phyloP scores from a whole-genome alignment of 2,329 filamentous ascomycete species.

The Colletotrichum brevisporum region DNA sequence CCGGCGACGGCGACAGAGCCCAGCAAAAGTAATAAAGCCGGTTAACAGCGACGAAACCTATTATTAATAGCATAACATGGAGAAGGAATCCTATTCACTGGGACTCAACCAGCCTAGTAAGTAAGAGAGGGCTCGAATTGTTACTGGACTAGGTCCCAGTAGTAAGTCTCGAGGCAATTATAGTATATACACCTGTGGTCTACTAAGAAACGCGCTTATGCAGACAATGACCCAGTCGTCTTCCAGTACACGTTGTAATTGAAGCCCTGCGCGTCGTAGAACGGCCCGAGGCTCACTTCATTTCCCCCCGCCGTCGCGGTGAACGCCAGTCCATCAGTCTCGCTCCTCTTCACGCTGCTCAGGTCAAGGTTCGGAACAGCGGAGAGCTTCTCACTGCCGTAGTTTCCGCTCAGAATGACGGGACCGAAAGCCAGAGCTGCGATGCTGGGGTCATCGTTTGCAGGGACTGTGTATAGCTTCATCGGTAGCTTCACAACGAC shows the following conservation, averaged over 20 bases:
- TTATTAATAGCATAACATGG: too few relatives aligned
- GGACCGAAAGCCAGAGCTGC: slow-evolving; percentile 64
- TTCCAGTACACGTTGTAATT: slow-evolving; percentile 61
- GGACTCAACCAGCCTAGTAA: too few relatives aligned
- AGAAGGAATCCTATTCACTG: too few relatives aligned
- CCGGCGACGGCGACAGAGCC: too few relatives aligned
- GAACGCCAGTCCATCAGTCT: slow-evolving; percentile 48
- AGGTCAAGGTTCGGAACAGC: slow-evolving; percentile 50
- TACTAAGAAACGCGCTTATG: neutral
- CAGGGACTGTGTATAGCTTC: slow-evolving; percentile 56
- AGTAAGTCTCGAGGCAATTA: too few relatives aligned
- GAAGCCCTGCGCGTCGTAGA: slow-evolving; percentile 57
- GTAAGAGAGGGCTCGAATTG: too few relatives aligned
- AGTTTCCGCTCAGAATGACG: slow-evolving; percentile 60
- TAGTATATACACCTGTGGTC: neutral
- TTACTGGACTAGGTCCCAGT: too few relatives aligned
- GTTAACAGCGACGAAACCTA: too few relatives aligned
- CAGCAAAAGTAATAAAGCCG: too few relatives aligned
- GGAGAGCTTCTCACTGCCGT: slow-evolving; percentile 50
- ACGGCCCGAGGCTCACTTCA: slow-evolving; percentile 52
- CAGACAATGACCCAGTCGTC: slow-evolving; percentile 24
- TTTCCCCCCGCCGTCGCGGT: slow-evolving; percentile 49
- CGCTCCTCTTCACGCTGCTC: slow-evolving; percentile 45
- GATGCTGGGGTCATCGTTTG: slow-evolving; percentile 61
- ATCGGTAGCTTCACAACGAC: slow-evolving; percentile 62